Conservation (phyloP, 257 asterid genomes). For the Fraxinus quadrangulata region DNA sequence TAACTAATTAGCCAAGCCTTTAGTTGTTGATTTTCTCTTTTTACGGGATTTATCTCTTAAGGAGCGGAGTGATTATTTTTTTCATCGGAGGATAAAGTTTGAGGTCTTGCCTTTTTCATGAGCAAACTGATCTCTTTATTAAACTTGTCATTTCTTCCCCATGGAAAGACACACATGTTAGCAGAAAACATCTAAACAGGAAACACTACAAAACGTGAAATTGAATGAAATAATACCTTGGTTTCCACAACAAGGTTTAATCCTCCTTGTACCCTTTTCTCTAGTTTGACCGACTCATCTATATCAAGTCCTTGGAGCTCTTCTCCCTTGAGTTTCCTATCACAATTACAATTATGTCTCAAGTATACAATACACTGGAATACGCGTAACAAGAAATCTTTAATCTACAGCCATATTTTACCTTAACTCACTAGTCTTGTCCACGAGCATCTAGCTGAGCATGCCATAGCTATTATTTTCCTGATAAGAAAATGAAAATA, state of each 20-base stretch:
- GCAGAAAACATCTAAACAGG: not conserved
- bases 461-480: slow-evolving; percentile 38
- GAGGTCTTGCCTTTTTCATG: slow-evolving; percentile 57
- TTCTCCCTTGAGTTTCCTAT: slow-evolving; percentile 69
- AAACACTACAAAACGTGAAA: not conserved
- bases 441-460: slow-evolving; percentile 45
- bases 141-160: slow-evolving; percentile 50
- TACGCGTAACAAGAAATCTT: not conserved
- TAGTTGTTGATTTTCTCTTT: too few relatives aligned
- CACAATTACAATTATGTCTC: not conserved
- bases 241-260: slow-evolving; percentile 49
- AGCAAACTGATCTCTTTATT: slow-evolving; percentile 53
- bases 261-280: slow-evolving; percentile 59
- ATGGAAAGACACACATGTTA: slow-evolving; percentile 2
- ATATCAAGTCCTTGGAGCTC: slow-evolving; percentile 66
- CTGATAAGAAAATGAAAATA: slow-evolving; percentile 11
- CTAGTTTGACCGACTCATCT: slow-evolving; percentile 64
- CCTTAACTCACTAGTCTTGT: slow-evolving; percentile 59
- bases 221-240: slow-evolving; percentile 34
- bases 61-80: not conserved
- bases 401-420: slow-evolving; percentile 22
- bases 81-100: not conserved
- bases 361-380: not conserved
- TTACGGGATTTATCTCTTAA: too few relatives aligned
- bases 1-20: too few relatives aligned